A percentile compares a stretch with the other conserved stretches of the same genome.
Evolutionary conservation across 1,284 basidiomycete species (phyloP).

Genomic region (Rhodotorula sp.): DNA sequence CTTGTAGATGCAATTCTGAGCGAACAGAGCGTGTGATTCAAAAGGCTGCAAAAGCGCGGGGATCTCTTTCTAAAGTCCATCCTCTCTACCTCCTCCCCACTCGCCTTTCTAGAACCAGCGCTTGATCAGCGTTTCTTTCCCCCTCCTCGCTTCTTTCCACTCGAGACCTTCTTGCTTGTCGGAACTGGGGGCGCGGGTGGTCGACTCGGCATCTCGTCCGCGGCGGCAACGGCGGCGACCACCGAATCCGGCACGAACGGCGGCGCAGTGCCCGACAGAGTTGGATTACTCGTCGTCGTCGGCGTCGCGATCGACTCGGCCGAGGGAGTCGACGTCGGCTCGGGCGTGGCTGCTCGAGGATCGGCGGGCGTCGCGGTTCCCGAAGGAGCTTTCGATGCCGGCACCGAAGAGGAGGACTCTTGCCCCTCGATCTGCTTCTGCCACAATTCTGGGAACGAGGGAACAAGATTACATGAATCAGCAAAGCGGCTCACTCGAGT

Average conservation of each 20-base stretch:
- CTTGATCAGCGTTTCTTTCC: neutral
- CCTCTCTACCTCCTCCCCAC: neutral
- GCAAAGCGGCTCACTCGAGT: neutral
- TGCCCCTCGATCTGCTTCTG: conserved; percentile 40
- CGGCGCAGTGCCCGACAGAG: neutral
- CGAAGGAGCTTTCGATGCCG: neutral
- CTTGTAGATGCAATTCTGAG: neutral
- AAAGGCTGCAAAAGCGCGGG: too few species aligned
- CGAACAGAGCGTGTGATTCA: too few species aligned
- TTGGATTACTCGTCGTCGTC: neutral
- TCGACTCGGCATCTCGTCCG: neutral
- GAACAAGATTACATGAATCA: too few species aligned
- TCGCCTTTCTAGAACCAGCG: too few species aligned
- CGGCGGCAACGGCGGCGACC: neutral
- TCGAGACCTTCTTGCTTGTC: conserved; percentile 3
- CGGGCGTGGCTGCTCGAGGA: neutral
- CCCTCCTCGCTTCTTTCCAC: neutral
- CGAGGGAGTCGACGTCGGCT: neutral
- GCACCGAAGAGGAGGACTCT: neutral
- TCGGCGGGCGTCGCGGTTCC: neutral
- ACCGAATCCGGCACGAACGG: neutral
- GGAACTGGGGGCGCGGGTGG: too few species aligned
- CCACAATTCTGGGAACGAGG: conserved; percentile 39
- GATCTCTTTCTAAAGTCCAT: too few species aligned
- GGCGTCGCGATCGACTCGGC: neutral